Evolutionary conservation across 2,329 filamentous ascomycete genomes (phyloP), one percentile per base, ranked within the genome.

Genomic region (Phialophora macrospora): DNA sequence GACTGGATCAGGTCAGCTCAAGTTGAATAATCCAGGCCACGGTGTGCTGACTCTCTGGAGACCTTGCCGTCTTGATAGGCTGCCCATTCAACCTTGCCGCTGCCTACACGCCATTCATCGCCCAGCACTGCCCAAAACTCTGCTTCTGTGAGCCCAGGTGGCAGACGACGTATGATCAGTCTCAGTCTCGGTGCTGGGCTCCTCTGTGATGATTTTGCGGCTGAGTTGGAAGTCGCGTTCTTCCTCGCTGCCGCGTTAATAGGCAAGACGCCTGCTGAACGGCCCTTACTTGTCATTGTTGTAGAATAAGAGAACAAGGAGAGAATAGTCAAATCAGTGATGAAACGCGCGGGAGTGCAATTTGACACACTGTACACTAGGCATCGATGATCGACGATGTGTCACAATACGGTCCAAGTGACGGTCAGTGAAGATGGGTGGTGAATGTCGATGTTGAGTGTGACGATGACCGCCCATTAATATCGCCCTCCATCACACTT

Each of bases 71-170:
- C 79, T 64, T 85, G 85, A 76, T 87, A 99, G 56, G 85, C 85
- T 70, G 90, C 83, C 91, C 92, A 97, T 76, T 96, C 93, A 12
- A 96, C 87, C 75, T 89, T 95, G 34, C 92, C 92, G 55, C 85
- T 86, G n/a, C 90, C 91, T 3, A 85, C 73, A 73, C 88, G 90
- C 94, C 94, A 98, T 56, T 93, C 89, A 1, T 88, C 84, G 3
- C 93, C 93, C 12, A 97, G 77, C 8, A 88, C 83, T 14, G 80
- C 77, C 72, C 88, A 82, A 69, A 96, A 94, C 74, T 99, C 95
- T 0, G 84, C 78, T 73, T 91, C 86, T 0, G 91, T 96, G 76
- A 99, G 83, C 8, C 90, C 92, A 1, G 95, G 93, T 9, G 95
- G 92, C 3, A 99, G 85, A 64, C 94, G 87, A 60, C 96, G 88